Evolutionary conservation across 768 basidiomycete species (phyloP), one percentile per base, ranked within the genome.

Genomic region (Boletellus emodensis): DNA sequence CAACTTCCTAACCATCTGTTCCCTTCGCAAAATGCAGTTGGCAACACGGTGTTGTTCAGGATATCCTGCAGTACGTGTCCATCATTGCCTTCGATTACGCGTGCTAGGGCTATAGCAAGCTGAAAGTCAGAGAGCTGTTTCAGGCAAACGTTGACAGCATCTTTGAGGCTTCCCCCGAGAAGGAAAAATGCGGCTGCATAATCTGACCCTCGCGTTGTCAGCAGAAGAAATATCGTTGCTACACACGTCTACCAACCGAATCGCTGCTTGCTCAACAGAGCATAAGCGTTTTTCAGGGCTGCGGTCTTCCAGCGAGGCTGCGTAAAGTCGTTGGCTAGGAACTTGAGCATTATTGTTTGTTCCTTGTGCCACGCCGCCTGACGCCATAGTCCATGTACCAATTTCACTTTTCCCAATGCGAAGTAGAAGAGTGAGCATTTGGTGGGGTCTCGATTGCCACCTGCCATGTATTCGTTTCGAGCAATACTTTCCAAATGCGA

Each of bases 171-270:
- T 20, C 84, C 86, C 8, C 92, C 95, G 0, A 99, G 80, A 37
- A 99, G 75, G 74, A 99, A 99, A 72, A 99, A 99, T 1, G 94
- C 94, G 0, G 94, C 94, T n/a, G 96, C 94, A 62, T 97, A 98
- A 64, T 93, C 96, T 97, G 63, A 12, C 17, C n/a, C 17, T 8
- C 49, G 15, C 20, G 28, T 22, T 24, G 46, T 56, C 24, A 63
- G 38, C 26, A 38, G 37, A 43, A 44, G 11, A 10, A 44, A 44
- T n/a, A 22, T 20, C 12, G 24, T 17, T 7, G 39, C 28, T 28
- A n/a, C 15, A 20, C 28, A 24, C 14, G 40, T 17, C 15, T 24
- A 71, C 86, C 38, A 43, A 94, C 95, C 92, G 62, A 90, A 97
- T 26, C 96, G 81, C 51, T 86, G 90, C 72, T 95, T 98, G 61